Percentiles rank a stretch among this genome's conserved stretches.
Evolutionary conservation across 352 stramenopile species (phyloP).

Genomic region (Globisporangium spinosum): DNA sequence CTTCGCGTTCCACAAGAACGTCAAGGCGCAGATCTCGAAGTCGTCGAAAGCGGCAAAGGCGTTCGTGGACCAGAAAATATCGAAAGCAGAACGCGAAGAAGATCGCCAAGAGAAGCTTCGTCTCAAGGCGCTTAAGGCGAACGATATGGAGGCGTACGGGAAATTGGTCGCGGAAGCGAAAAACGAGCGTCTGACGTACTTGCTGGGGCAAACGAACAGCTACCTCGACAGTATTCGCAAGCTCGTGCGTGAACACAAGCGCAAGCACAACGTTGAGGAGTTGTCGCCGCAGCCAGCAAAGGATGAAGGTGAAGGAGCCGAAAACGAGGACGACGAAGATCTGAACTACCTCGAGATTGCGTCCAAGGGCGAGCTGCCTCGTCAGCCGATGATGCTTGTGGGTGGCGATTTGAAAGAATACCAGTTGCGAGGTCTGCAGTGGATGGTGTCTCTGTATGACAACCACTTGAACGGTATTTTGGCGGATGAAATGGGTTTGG

Average conservation of each 20-base stretch:
- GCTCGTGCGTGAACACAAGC: slow-evolving; percentile 88
- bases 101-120: slow-evolving; percentile 85
- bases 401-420: slow-evolving; percentile 97
- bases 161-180: slow-evolving; percentile 96
- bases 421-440: slow-evolving; percentile 98
- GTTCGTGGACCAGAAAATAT: slow-evolving; percentile 72
- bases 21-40: slow-evolving; percentile 68
- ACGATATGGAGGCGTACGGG: slow-evolving; percentile 97
- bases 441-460: slow-evolving; percentile 98
- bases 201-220: slow-evolving; percentile 95
- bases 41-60: slow-evolving; percentile 67
- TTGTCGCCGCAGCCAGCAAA: slow-evolving; percentile 14
- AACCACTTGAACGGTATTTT: slow-evolving; percentile 98
- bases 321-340: slow-evolving; percentile 62
- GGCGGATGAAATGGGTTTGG: slow-evolving; percentile 95
- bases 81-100: slow-evolving; percentile 81
- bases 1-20: slow-evolving; percentile 84
- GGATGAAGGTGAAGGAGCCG: slow-evolving; percentile 22
- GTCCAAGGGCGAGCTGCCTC: slow-evolving; percentile 77
- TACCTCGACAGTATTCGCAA: slow-evolving; percentile 95
- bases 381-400: slow-evolving; percentile 95
- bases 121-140: slow-evolving; percentile 89
- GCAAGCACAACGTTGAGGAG: slow-evolving; percentile 64
- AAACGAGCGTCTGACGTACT: slow-evolving; percentile 96
- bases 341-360: slow-evolving; percentile 84